Percentiles rank a stretch among this genome's conserved stretches.
phyloP scores from a whole-genome alignment of 108 stramenopile genomes.

The Stephanodiscus minutulus region DNA sequence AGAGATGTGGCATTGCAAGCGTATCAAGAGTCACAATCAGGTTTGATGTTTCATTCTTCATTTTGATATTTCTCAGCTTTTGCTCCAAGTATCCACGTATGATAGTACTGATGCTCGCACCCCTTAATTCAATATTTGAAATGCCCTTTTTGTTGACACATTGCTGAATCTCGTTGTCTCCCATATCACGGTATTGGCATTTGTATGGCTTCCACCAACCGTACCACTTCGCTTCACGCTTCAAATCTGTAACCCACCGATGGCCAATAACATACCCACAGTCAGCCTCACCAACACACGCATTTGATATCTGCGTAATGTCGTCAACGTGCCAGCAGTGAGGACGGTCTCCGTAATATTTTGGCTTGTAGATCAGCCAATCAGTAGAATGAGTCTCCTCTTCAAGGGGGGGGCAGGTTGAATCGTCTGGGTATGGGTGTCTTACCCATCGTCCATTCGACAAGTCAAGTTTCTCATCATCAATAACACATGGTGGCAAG shows the following conservation, averaged over 20 bases:
- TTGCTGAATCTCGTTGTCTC: slow-evolving; percentile 22
- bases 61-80: slow-evolving; percentile 11
- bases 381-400: not conserved
- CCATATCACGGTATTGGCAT: slow-evolving; percentile 36
- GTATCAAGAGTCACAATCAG: slow-evolving; percentile 7
- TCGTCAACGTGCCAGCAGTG: slow-evolving; percentile 46
- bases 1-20: slow-evolving; percentile 32
- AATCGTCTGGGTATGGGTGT: slow-evolving; percentile 30
- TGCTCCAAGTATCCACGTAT: not conserved
- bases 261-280: slow-evolving; percentile 16
- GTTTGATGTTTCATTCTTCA: not conserved
- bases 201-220: slow-evolving; percentile 33
- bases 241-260: slow-evolving; percentile 20
- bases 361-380: not conserved
- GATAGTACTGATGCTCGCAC: slow-evolving; percentile 13
- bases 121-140: slow-evolving; percentile 11
- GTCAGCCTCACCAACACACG: slow-evolving; percentile 26
- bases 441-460: slow-evolving; percentile 33
- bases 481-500: slow-evolving; percentile 12
- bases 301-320: slow-evolving; percentile 17
- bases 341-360: slow-evolving; percentile 25
- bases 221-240: slow-evolving; percentile 17
- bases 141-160: slow-evolving; percentile 29
- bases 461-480: slow-evolving; percentile 21
- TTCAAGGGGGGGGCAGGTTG: slow-evolving; percentile 10